These are phyloP conservation scores for Coprinopsis cinerea DNA, from an alignment of 768 basidiomycete species.

Conservation along the genomic window DNA sequence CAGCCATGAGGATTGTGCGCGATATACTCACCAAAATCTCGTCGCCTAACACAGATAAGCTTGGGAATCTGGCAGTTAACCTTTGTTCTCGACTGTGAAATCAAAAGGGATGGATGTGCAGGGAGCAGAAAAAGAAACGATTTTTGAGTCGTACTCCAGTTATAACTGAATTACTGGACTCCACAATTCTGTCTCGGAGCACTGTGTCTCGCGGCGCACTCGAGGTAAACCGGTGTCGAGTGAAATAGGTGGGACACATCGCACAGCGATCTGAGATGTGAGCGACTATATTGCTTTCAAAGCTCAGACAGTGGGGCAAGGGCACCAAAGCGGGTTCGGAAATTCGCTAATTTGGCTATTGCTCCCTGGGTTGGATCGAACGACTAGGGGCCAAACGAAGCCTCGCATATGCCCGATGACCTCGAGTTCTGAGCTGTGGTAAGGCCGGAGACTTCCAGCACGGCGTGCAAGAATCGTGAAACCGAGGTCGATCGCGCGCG, in stretches of 20 bases:
- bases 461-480: not conserved
- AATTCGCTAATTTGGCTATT: no score
- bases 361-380: no score
- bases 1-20: slow-evolving; percentile 7
- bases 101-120: not conserved
- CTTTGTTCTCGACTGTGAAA: not conserved
- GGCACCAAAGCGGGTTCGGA: no score
- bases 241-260: not conserved
- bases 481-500: not conserved
- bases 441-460: not conserved
- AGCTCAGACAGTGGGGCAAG: slow-evolving; percentile 1
- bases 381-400: not conserved
- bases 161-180: not conserved
- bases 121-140: not conserved
- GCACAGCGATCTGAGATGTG: not conserved
- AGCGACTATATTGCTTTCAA: not conserved
- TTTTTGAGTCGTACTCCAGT: not conserved
- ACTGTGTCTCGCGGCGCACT: not conserved
- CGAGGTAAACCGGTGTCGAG: not conserved
- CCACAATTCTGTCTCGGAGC: not conserved
- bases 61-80: not conserved
- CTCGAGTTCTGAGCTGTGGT: not conserved
- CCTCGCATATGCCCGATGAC: not conserved
- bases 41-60: slow-evolving; percentile 4
- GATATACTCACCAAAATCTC: slow-evolving; percentile 3